A percentile compares a stretch with the other conserved stretches of the same genome.
Evolutionary conservation across 2,329 filamentous ascomycete genomes (phyloP).

Genomic region (Fusarium acutatum): DNA sequence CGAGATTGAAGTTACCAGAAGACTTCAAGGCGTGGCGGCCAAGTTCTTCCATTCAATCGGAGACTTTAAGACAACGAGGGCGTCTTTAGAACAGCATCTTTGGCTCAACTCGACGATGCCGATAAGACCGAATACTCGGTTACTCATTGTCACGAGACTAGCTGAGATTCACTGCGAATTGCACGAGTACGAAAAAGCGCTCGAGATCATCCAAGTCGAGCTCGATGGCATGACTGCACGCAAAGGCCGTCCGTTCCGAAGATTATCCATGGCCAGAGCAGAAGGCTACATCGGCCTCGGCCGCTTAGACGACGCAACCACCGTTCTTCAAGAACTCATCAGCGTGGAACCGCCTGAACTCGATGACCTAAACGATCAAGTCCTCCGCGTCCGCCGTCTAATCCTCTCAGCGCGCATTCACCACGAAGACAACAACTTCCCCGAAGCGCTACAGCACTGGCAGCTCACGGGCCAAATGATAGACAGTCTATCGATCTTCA

Average conservation of each 20-base stretch:
- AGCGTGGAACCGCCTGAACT: conserved; percentile 33
- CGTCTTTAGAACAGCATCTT: conserved; percentile 45
- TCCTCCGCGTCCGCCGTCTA: conserved; percentile 43
- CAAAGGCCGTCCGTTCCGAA: conserved; percentile 34
- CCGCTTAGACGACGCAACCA: conserved; percentile 11
- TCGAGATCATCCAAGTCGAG: conserved; percentile 35
- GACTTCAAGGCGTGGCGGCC: conserved; percentile 45
- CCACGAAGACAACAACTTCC: conserved; percentile 23
- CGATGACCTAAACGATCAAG: conserved; percentile 45
- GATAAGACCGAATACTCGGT: conserved; percentile 37
- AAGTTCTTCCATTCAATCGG: conserved; percentile 47
- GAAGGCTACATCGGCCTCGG: conserved; percentile 40
- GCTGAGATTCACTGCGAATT: conserved; percentile 45
- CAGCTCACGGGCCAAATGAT: conserved; percentile 25
- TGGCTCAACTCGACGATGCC: conserved; percentile 39
- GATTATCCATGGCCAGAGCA: conserved; percentile 37
- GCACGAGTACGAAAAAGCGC: conserved; percentile 33
- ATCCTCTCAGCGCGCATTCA: conserved; percentile 38
- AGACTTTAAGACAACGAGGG: conserved; percentile 42
- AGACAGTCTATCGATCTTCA: conserved; percentile 34
- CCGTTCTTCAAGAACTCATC: conserved; percentile 19
- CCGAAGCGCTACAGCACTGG: conserved; percentile 37
- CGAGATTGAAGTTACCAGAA: conserved; percentile 46
- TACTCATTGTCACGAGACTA: conserved; percentile 41
- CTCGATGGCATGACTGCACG: conserved; percentile 24